These are phyloP conservation scores for Paramecium biaurelia DNA, from an alignment of 73 alveolate genomes.

Conservation along the genomic window DNA sequence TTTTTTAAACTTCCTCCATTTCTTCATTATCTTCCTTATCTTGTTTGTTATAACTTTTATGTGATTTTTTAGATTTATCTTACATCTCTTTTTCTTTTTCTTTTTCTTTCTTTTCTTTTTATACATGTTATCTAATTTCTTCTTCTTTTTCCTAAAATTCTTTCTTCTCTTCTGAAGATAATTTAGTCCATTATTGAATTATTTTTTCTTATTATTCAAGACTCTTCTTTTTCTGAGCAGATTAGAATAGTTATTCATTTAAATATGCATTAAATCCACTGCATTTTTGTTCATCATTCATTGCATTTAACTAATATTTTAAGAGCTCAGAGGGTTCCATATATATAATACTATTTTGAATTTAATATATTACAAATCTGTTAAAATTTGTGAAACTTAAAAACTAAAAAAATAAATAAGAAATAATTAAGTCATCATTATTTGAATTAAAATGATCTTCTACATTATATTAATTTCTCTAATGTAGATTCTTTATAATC, in stretches of 20 bases:
- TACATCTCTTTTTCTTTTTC: not conserved
- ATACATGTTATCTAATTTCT: not conserved
- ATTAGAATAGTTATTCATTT: not conserved
- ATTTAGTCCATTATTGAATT: not conserved
- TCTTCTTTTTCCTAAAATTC: not conserved
- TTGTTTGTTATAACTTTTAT: not conserved
- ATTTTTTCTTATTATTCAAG: not conserved
- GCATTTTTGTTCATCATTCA: not conserved
- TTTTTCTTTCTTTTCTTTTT: not conserved
- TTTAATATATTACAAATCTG: not conserved
- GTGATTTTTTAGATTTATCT: not conserved
- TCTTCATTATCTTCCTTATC: not conserved
- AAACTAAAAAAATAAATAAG: not conserved
- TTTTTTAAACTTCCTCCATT: not conserved
- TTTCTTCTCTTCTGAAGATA: not conserved
- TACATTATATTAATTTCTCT: not conserved
- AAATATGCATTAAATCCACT: not conserved
- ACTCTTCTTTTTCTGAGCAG: not conserved
- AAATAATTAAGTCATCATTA: not conserved
- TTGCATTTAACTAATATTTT: not conserved
- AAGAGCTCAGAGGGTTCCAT: not conserved
- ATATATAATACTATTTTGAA: not conserved
- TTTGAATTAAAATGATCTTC: not conserved
- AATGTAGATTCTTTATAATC: not conserved
- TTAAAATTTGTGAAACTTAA: not conserved